Evolutionary conservation across 345 rosid species (phyloP).

Genomic region (Rhodamnia argentea): DNA sequence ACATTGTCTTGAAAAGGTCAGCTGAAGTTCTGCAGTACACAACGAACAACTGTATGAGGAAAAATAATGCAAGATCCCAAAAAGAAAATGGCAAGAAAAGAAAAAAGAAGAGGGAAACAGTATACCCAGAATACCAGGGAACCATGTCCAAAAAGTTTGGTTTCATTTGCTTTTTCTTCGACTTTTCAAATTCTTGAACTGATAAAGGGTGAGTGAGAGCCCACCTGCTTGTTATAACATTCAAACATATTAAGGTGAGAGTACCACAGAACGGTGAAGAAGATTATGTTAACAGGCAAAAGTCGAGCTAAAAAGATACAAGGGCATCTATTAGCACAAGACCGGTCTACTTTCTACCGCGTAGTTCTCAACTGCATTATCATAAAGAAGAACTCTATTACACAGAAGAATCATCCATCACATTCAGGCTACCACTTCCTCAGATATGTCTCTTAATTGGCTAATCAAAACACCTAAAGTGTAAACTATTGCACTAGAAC

Average conservation of each 20-base stretch:
- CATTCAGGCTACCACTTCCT: not conserved
- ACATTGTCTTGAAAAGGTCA: constrained; percentile 91
- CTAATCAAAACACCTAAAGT: not conserved
- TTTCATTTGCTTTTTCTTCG: constrained; percentile 78
- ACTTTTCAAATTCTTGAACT: constrained; percentile 66
- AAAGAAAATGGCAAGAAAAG: not conserved
- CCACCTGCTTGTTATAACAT: constrained; percentile 51
- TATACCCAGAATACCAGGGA: constrained; percentile 99
- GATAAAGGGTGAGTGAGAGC: constrained; percentile 89
- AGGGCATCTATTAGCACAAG: not conserved
- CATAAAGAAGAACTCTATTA: not conserved
- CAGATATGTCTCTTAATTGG: not conserved
- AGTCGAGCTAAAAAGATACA: not conserved
- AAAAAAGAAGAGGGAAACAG: not conserved
- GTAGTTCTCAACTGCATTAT: not conserved
- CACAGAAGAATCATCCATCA: not conserved
- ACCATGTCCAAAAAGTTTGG: constrained; percentile 98
- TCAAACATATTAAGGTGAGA: not conserved
- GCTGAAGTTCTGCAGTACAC: constrained; percentile 83
- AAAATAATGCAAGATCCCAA: not conserved
- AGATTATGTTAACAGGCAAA: not conserved
- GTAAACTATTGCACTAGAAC: not conserved
- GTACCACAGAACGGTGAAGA: not conserved
- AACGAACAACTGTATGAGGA: constrained; percentile 13
- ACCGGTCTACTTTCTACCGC: not conserved